Percentiles rank a stretch among this genome's conserved stretches.
Evolutionary conservation across 2,329 filamentous ascomycete species (phyloP).

Genomic region (Clonostachys sp.): DNA sequence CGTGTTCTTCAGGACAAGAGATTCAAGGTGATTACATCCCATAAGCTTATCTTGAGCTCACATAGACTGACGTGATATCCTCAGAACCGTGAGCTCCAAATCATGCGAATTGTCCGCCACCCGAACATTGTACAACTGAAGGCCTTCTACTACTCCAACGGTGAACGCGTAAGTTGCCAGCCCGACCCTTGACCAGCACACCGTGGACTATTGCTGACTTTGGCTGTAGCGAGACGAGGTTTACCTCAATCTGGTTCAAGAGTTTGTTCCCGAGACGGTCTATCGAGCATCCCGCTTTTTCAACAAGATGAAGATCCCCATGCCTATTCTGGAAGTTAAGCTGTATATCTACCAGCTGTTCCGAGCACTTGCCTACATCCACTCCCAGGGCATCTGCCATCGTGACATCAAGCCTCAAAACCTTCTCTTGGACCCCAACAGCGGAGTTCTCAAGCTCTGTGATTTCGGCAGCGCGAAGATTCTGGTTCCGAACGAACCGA

Average conservation of each 20-base stretch:
- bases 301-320: conserved; percentile 99
- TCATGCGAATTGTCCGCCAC: conserved; percentile 98
- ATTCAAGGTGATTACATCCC: conserved; percentile 68
- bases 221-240: conserved; percentile 83
- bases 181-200: background rate
- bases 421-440: conserved; percentile 84
- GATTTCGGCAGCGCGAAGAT: conserved; percentile 99
- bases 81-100: conserved; percentile 97
- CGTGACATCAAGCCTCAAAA: conserved; percentile 99
- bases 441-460: conserved; percentile 91
- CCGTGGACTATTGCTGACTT: conserved; percentile 5
- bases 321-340: conserved; percentile 98
- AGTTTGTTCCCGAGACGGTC: conserved; percentile 97
- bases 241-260: conserved; percentile 95
- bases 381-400: conserved; percentile 98
- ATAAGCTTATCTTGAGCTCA: background rate
- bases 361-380: conserved; percentile 95
- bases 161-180: conserved; percentile 71
- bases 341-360: conserved; percentile 99
- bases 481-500: conserved; percentile 95
- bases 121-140: conserved; percentile 99
- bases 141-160: conserved; percentile 99
- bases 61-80: too few relatives aligned
- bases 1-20: conserved; percentile 97
- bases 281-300: conserved; percentile 98